Conservation (phyloP, 2,329 filamentous ascomycete species). For the Microdochium nivale region DNA sequence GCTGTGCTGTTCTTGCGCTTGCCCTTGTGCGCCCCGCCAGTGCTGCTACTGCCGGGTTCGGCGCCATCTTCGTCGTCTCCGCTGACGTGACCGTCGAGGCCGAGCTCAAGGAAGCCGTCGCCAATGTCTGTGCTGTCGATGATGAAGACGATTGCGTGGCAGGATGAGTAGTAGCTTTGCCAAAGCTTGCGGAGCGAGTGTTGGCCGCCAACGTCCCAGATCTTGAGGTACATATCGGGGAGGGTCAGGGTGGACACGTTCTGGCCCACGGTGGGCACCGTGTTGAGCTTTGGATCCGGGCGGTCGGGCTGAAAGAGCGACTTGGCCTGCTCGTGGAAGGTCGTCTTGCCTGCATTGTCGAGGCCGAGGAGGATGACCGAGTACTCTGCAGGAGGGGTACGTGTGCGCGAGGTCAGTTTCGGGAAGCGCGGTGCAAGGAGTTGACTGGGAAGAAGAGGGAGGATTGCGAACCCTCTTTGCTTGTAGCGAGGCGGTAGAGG, state of each 20-base stretch:
- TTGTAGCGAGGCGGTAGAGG: constrained; percentile 89
- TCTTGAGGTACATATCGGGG: constrained; percentile 92
- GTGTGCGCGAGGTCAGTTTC: constrained; percentile 3
- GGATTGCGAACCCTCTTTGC: constrained; percentile 70
- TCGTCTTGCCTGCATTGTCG: constrained; percentile 97
- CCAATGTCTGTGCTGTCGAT: constrained; percentile 93
- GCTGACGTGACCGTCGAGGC: constrained; percentile 9
- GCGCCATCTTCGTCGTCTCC: constrained; percentile 24
- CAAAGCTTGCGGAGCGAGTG: constrained; percentile 81
- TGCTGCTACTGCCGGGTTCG: constrained; percentile 52
- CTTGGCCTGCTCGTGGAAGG: constrained; percentile 94
- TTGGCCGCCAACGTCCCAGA: constrained; percentile 97
- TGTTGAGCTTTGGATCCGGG: constrained; percentile 64
- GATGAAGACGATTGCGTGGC: constrained; percentile 96
- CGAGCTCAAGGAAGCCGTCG: constrained; percentile 57
- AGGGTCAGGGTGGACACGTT: constrained; percentile 89
- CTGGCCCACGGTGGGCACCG: constrained; percentile 93
- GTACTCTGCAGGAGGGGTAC: constrained; percentile 69
- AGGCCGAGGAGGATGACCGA: constrained; percentile 94
- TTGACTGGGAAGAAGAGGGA: not conserved
- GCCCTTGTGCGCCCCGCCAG: constrained; percentile 46
- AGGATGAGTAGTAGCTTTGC: constrained; percentile 91
- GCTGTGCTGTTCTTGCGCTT: constrained; percentile 23
- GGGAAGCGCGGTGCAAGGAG: not conserved
- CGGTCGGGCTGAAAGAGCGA: constrained; percentile 63